Percentiles rank a stretch among this genome's conserved stretches.
These are phyloP conservation scores for Aspergillus tanneri DNA, from an alignment of 2,329 filamentous ascomycete genomes.

Conservation along the genomic window DNA sequence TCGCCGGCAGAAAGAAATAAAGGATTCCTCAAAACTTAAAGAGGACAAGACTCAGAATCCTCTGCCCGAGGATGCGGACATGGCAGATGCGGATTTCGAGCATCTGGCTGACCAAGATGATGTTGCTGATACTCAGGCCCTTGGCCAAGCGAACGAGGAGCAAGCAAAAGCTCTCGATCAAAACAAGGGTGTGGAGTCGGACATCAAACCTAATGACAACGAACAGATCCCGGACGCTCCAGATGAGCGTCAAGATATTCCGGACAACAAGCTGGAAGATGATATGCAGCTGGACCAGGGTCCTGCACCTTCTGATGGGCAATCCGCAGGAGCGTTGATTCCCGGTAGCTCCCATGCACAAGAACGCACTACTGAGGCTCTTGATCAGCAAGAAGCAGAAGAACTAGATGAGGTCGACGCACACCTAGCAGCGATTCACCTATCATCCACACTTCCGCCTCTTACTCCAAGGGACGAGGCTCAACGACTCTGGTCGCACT, in stretches of 20 bases:
- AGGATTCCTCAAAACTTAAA: constrained; percentile 57
- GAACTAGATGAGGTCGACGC: constrained; percentile 52
- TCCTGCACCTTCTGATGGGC: constrained; percentile 35
- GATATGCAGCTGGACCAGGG: constrained; percentile 44
- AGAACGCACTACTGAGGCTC: constrained; percentile 25
- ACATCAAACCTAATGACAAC: constrained; percentile 55
- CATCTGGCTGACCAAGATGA: constrained; percentile 83
- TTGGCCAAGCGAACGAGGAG: constrained; percentile 84
- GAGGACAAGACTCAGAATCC: constrained; percentile 51
- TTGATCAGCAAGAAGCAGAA: constrained; percentile 45
- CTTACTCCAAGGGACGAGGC: constrained; percentile 57
- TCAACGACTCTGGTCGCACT: constrained; percentile 76
- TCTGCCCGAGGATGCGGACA: constrained; percentile 64
- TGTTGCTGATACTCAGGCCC: constrained; percentile 81
- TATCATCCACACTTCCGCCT: constrained; percentile 53
- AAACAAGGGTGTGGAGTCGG: constrained; percentile 76
- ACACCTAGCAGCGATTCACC: constrained; percentile 69
- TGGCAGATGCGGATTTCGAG: constrained; percentile 82
- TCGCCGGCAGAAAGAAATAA: constrained; percentile 79
- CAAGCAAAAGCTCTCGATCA: constrained; percentile 84
- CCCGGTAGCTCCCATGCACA: constrained; percentile 46
- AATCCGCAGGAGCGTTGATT: constrained; percentile 54
- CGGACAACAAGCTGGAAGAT: constrained; percentile 51
- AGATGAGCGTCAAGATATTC: constrained; percentile 38
- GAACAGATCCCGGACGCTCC: constrained; percentile 57